A percentile compares a stretch with the other conserved stretches of the same genome.
phyloP scores from a whole-genome alignment of 106 monocot species.

The Phalaenopsis aphrodite region DNA sequence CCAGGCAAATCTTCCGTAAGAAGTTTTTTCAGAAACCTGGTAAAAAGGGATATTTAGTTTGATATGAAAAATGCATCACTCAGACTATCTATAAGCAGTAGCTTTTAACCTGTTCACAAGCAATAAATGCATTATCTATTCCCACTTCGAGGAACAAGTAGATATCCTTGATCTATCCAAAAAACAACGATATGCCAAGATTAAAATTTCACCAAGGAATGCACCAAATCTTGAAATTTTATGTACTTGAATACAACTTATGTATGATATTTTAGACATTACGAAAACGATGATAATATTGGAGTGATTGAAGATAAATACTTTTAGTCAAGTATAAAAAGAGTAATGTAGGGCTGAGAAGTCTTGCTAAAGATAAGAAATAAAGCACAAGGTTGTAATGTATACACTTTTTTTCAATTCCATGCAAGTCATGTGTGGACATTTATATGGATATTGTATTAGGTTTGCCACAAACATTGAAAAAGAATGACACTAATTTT shows the following conservation, averaged over 20 bases:
- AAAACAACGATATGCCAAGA: background rate
- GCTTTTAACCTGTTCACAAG: background rate
- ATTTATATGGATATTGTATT: no score
- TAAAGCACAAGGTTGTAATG: no score
- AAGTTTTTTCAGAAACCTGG: constrained; percentile 64
- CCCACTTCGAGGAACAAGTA: background rate
- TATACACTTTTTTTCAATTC: no score
- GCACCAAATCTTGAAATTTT: background rate
- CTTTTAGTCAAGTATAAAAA: no score
- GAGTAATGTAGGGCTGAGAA: no score
- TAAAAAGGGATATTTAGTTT: background rate
- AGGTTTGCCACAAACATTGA: no score
- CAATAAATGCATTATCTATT: background rate
- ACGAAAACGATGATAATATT: no score
- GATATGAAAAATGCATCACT: background rate
- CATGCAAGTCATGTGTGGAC: no score
- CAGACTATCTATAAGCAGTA: background rate
- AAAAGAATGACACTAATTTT: no score
- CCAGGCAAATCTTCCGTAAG: constrained; percentile 68
- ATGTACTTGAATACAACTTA: background rate
- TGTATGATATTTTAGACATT: background rate
- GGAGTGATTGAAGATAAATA: no score
- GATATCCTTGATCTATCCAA: background rate
- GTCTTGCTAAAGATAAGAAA: no score
- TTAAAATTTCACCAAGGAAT: background rate